Conservation (phyloP, 805 yeast species). For the Vanderwaltozyma tropicalis region DNA sequence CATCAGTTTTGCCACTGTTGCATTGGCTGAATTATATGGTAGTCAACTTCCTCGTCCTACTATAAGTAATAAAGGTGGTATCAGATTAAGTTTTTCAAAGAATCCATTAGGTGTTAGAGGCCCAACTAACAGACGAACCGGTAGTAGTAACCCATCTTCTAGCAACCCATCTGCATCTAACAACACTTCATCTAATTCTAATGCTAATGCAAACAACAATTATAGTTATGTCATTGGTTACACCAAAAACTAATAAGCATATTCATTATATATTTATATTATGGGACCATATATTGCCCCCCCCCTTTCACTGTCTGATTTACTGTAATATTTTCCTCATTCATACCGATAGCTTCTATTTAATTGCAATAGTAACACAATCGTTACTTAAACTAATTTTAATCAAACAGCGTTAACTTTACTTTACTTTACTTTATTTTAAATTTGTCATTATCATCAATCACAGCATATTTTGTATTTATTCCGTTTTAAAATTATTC, state of each 20-base stretch:
- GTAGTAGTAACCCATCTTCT: constrained; percentile 12
- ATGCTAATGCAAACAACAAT: constrained; percentile 3
- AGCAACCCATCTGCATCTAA: constrained; percentile 12
- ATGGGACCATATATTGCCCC: no score
- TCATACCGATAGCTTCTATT: no score
- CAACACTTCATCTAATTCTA: constrained; percentile 2
- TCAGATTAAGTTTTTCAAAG: constrained; percentile 80
- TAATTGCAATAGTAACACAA: no score
- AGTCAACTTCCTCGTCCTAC: constrained; percentile 67
- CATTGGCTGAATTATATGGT: constrained; percentile 86
- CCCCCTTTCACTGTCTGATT: no score
- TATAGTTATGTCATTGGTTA: constrained; percentile 14
- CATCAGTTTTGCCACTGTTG: constrained; percentile 80
- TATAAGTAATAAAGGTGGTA: constrained; percentile 64
- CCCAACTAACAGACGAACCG: constrained; percentile 33
- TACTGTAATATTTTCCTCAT: no score
- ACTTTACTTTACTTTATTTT: no score
- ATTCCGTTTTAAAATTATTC: no score
- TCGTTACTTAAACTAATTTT: no score
- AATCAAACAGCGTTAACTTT: no score
- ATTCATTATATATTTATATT: not conserved
- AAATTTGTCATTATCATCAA: no score
- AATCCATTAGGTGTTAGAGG: constrained; percentile 96
- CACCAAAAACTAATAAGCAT: constrained; percentile 3
- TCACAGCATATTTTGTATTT: no score